Conservation (phyloP, 331 rosid genomes). For the Pyracantha coccinea region DNA sequence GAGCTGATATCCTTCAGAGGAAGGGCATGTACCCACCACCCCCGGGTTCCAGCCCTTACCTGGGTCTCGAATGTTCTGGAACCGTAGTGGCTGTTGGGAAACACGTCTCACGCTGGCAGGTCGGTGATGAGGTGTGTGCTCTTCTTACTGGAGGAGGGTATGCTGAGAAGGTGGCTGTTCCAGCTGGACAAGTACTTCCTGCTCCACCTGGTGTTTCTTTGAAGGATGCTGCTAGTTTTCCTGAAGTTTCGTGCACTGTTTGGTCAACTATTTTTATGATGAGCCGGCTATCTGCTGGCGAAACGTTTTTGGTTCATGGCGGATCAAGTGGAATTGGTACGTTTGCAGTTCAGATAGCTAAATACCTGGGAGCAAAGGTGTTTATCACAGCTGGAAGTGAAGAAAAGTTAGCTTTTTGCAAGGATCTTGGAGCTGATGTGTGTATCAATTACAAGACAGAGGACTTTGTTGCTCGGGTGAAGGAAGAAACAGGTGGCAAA, state of each 20-base stretch:
- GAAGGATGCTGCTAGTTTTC: conserved; percentile 67
- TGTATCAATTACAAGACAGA: conserved; percentile 84
- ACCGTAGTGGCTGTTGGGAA: conserved; percentile 46
- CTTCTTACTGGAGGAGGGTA: conserved; percentile 87
- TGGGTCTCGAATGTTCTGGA: conserved; percentile 85
- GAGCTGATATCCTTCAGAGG: conserved; percentile 70
- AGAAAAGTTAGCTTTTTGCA: conserved; percentile 73
- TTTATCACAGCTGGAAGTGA: conserved; percentile 89
- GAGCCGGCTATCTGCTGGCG: conserved; percentile 61
- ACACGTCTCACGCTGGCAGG: conserved; percentile 62
- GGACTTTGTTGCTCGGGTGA: conserved; percentile 70
- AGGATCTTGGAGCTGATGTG: conserved; percentile 73
- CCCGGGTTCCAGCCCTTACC: conserved; percentile 58
- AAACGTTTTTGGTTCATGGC: conserved; percentile 83
- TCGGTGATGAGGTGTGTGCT: conserved; percentile 91
- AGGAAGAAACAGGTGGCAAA: conserved; percentile 85
- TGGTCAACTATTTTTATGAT: conserved; percentile 90
- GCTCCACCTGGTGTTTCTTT: conserved; percentile 64
- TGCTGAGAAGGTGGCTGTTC: conserved; percentile 87
- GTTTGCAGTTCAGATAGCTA: conserved; percentile 92
- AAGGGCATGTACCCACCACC: conserved; percentile 66
- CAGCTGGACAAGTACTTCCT: conserved; percentile 68
- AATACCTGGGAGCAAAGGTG: conserved; percentile 59
- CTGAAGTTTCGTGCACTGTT: conserved; percentile 89
- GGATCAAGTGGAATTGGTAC: conserved; percentile 97